Percentiles rank a stretch among this genome's conserved stretches.
These are phyloP conservation scores for Cladosporium phlei DNA, from an alignment of 2,329 filamentous ascomycete species.

Conservation along the genomic window DNA sequence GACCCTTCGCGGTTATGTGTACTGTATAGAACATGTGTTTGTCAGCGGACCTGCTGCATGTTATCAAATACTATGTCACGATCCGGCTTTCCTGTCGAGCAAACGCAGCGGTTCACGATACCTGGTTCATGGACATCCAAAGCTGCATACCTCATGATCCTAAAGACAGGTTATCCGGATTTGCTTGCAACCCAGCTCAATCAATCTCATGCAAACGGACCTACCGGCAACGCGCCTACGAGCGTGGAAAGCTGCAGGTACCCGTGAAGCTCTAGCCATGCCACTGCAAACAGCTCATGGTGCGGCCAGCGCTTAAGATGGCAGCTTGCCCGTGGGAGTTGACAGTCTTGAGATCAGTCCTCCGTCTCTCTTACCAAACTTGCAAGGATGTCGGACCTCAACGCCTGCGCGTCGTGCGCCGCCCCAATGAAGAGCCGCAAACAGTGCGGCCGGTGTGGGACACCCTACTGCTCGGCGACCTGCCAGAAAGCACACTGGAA, in stretches of 20 bases:
- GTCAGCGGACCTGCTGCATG: too few relatives aligned
- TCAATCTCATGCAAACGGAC: too few relatives aligned
- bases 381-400: neutral
- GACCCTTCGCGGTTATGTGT: too few relatives aligned
- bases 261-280: conserved; percentile 11
- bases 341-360: neutral
- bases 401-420: neutral
- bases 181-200: too few relatives aligned
- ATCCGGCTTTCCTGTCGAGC: too few relatives aligned
- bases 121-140: too few relatives aligned
- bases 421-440: neutral
- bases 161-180: too few relatives aligned
- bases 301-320: neutral
- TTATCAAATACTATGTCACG: too few relatives aligned
- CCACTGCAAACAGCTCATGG: neutral
- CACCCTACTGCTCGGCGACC: conserved; percentile 47
- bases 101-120: too few relatives aligned
- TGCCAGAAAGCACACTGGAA: conserved; percentile 56
- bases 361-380: neutral
- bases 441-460: conserved; percentile 18
- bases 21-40: too few relatives aligned
- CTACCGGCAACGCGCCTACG: too few relatives aligned
- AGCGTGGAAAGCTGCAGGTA: conserved; percentile 12
- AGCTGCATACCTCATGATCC: too few relatives aligned
- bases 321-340: neutral